Evolutionary conservation across 2,329 filamentous ascomycete species (phyloP), one percentile per base, ranked within the genome.

Genomic region (Mycosphaerella sp.): DNA sequence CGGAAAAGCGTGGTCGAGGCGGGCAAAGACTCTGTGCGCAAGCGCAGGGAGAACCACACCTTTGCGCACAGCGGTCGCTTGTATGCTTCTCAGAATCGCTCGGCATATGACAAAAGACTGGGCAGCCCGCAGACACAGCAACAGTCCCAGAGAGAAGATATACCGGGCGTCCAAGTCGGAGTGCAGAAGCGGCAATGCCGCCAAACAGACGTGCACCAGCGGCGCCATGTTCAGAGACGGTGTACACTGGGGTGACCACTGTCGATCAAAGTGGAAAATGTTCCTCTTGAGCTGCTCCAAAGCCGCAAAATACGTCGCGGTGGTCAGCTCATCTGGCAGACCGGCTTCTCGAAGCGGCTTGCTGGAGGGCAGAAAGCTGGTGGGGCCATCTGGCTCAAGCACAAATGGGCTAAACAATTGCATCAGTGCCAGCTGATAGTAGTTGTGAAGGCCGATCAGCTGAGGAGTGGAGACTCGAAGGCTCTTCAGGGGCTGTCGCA

Each of bases 401-500:
- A 46, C 45, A 29, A 46, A 46, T 4, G 45, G 45, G n/a, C 29
- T 17, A 12, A 46, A 17, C 2, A 46, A 8, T 6, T 38, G 29
- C 5, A 31, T 46, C 21, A 46, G n/a, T 14, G 45, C 45, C 14
- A 46, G 45, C 8, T 46, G 45, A n/a, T 46, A 36, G 45, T 46
- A 46, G 32, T 46, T 46, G 45, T 46, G 45, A 29, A 46, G 14
- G n/a, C 21, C 29, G 9, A 38, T 46, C 1, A 46, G 9, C 12
- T 46, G 45, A 7, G 45, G 45, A 10, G 11, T 34, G 26, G 29
- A 34, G n/a, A 38, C 9, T 23, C 14, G 12, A 29, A 46, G 45
- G 2, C 14, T 26, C 45, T 46, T 46, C 5, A 46, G 12, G 6
- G 29, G n/a, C 9, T 14, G 26, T 3, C 8, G 8, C 10, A 46